Conservation (phyloP, 768 basidiomycete genomes). For the Rhodotorula babjevae region DNA sequence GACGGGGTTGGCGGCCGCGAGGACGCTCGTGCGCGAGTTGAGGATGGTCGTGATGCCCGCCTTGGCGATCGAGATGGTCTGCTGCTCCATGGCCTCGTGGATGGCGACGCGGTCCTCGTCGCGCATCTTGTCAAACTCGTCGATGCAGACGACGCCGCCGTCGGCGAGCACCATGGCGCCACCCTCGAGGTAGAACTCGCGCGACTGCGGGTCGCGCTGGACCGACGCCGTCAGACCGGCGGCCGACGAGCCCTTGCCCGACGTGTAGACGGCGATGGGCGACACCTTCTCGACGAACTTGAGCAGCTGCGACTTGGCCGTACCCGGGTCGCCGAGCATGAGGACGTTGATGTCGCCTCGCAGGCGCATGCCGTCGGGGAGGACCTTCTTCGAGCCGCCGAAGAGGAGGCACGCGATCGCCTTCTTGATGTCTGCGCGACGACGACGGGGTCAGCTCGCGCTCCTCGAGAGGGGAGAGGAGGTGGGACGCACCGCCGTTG, state of each 20-base stretch:
- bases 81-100: slow-evolving; percentile 98
- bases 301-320: slow-evolving; percentile 93
- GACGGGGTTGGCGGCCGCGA: slow-evolving; percentile 96
- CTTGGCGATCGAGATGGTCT: slow-evolving; percentile 95
- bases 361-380: slow-evolving; percentile 94
- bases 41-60: slow-evolving; percentile 97
- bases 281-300: slow-evolving; percentile 99
- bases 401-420: slow-evolving; percentile 93
- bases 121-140: slow-evolving; percentile 99
- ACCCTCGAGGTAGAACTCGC: slow-evolving; percentile 97
- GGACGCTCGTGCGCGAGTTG: slow-evolving; percentile 89
- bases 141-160: slow-evolving; percentile 96
- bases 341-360: slow-evolving; percentile 98
- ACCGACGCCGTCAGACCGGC: slow-evolving; percentile 97
- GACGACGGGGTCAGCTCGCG: not conserved
- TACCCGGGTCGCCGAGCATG: slow-evolving; percentile 93
- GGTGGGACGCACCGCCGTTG: slow-evolving; percentile 62
- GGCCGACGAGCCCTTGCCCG: slow-evolving; percentile 95
- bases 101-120: slow-evolving; percentile 99
- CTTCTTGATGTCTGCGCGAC: slow-evolving; percentile 82
- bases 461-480: not conserved
- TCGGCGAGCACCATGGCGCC: slow-evolving; percentile 99
- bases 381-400: slow-evolving; percentile 91
- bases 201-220: slow-evolving; percentile 82
- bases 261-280: slow-evolving; percentile 96